Base-by-base conservation (phyloP, 2,329 filamentous ascomycete genomes). In the Nemania abortiva region DNA sequence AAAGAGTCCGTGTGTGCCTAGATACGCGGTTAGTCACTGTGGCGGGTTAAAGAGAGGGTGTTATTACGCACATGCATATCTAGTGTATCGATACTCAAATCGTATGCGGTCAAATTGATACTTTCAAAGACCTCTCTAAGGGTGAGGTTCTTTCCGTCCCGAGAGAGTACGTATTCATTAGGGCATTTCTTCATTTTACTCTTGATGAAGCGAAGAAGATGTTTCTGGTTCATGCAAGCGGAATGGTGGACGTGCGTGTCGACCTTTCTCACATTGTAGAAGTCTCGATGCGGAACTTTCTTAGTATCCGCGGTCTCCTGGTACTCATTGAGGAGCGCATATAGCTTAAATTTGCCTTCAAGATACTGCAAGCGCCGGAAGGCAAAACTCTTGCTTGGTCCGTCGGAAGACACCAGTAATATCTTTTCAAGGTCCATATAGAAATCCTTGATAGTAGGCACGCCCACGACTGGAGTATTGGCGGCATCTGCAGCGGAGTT, bases 171-270 rank as follows among this genome's bases (percentile, higher is more conserved):
- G 37, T 96, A 90, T 82, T 99, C 96, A 76, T 98, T 93, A 0
- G 95, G 94, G 20, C 89, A 96, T 81, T 97, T 99, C 87, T 98
- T 98, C 94, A 99, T 98, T 83, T 99, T 99, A 82, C 94, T 97
- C 83, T 99, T 99, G 85, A 99, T 99, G 82, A 99, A 99, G 63
- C 96, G 93, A 69, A 99, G 85, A 66, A 99, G 84, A 86, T 99
- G 96, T 82, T 99, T 99, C 81, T 99, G 96, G 79, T 99, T 99
- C 96, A 99, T 99, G 80, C 96, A 99, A 27, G 96, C 96, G 18
- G 96, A 99, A 81, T 99, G 96, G 79, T 99, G 96, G 75, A 99
- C 96, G 86, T 99, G 96, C 9, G 96, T 99, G 79, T 99, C 96
- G 59, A 99, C 96, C 81, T 99, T 99, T 78, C 96, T 89, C 57